Evolutionary conservation across 768 basidiomycete species (phyloP), one percentile per base, ranked within the genome.

Genomic region (Filobasidium wieringae): DNA sequence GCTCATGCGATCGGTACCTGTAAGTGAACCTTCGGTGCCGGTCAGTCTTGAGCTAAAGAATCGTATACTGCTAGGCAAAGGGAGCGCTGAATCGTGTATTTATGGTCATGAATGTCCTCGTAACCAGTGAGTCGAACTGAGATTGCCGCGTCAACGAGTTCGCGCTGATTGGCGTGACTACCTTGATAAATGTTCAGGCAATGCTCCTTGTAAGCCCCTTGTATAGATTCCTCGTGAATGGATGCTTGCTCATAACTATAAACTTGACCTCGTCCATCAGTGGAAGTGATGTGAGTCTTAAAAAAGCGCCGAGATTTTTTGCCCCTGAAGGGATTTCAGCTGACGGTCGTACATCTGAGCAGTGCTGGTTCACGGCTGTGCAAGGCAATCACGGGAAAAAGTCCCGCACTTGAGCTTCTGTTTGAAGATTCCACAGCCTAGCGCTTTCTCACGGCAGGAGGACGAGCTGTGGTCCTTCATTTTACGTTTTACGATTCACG

Each of bases 91-190:
- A 27, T 27, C 54, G 2, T 55, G 54, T 30, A 55, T 55, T 29
- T 55, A 55, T 43, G 54, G 54, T 11, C 54, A 55, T 30, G 36
- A 40, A 26, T 55, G 54, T 30, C 54, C 54, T 29, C 54, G 54
- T 27, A 39, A 31, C 37, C 15, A 4, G 54, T 55, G 27, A 55
- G 54, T 12, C 8, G 11, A 36, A n/a, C 7, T 14, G 8, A 14
- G 7, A 51, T 31, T 12, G 12, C 14, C 50, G 24, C 27, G 24
- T 39, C 12, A n/a, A 12, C 37, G 37, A 39, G 37, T 12, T 12
- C 12, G 37, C 37, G 12, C 37, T 11, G 36, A 39, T 11, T n/a
- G n/a, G n/a, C n/a, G 26, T 47, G 17, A 11, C 11, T 11, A 47
- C 11, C 17, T 26, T 22, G 22, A 22, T 47, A 17, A 47, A n/a